Evolutionary conservation across 139 green algal species (phyloP).

Genomic region (Chlamydomonas asymmetrica): DNA sequence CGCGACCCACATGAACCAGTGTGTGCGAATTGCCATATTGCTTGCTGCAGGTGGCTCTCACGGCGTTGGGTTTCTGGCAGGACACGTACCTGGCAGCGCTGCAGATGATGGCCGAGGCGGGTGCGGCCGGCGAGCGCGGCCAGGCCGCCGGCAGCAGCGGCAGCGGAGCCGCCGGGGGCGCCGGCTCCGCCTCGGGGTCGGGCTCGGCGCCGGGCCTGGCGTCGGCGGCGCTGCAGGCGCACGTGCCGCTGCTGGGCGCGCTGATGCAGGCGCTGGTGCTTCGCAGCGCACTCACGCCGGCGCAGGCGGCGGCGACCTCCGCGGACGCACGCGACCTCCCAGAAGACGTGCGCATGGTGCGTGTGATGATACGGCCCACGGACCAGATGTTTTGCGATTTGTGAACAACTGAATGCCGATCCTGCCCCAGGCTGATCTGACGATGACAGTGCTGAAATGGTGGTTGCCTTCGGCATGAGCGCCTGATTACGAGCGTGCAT

Average conservation of each 20-base stretch:
- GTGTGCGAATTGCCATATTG: too few species aligned
- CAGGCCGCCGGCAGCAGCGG: neutral
- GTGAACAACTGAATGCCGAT: too few species aligned
- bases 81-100: constrained; percentile 53
- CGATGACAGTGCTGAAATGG: too few species aligned
- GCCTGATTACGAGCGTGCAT: too few species aligned
- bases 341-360: constrained; percentile 52
- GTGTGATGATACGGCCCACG: neutral
- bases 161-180: neutral
- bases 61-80: constrained; percentile 45
- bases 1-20: too few species aligned
- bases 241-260: constrained; percentile 48
- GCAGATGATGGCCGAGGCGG: constrained; percentile 8
- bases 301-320: constrained; percentile 31
- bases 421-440: too few species aligned
- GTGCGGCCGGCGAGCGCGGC: constrained; percentile 1
- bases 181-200: constrained; percentile 3
- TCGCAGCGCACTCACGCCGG: constrained; percentile 38
- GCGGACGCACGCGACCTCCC: constrained; percentile 66
- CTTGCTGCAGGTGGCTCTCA: constrained; percentile 35
- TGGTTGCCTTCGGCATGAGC: too few species aligned
- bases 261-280: constrained; percentile 51
- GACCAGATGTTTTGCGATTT: too few species aligned
- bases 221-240: constrained; percentile 1
- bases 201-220: neutral